Conservation (phyloP, 805 yeast genomes). For the Lipomyces starkeyi region DNA sequence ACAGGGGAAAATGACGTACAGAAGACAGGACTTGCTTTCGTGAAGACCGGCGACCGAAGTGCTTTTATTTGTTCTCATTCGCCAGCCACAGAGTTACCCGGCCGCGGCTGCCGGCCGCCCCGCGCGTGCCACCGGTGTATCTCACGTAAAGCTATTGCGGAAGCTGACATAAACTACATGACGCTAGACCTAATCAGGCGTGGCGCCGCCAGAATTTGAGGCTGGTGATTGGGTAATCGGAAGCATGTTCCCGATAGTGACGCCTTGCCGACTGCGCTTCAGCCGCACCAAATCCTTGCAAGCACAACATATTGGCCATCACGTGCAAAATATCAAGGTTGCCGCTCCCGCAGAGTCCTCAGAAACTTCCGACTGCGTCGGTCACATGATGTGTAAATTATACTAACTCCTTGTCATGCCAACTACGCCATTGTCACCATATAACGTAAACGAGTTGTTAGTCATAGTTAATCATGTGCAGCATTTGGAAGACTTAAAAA, state of each 20-base stretch:
- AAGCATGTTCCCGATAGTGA: not conserved
- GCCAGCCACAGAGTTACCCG: conserved; percentile 8
- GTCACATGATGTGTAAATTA: too few species aligned
- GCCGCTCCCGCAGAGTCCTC: too few species aligned
- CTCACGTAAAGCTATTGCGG: not conserved
- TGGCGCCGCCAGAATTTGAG: not conserved
- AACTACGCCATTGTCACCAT: too few species aligned
- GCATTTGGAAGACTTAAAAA: too few species aligned
- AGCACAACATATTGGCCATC: not conserved
- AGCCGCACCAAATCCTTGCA: too few species aligned
- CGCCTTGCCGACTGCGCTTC: not conserved
- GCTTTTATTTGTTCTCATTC: not conserved
- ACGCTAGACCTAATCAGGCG: not conserved
- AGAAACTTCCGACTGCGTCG: too few species aligned
- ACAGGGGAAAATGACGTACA: not conserved
- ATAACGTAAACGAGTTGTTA: too few species aligned
- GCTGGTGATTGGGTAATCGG: not conserved
- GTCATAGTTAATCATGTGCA: too few species aligned
- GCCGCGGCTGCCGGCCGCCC: not conserved
- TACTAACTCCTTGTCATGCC: too few species aligned
- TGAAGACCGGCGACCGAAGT: not conserved
- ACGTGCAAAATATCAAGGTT: too few species aligned
- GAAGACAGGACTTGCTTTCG: not conserved
- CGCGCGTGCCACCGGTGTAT: not conserved
- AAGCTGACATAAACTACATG: not conserved